Conservation (phyloP, 106 monocot species). For the Dendrobium huoshanense region DNA sequence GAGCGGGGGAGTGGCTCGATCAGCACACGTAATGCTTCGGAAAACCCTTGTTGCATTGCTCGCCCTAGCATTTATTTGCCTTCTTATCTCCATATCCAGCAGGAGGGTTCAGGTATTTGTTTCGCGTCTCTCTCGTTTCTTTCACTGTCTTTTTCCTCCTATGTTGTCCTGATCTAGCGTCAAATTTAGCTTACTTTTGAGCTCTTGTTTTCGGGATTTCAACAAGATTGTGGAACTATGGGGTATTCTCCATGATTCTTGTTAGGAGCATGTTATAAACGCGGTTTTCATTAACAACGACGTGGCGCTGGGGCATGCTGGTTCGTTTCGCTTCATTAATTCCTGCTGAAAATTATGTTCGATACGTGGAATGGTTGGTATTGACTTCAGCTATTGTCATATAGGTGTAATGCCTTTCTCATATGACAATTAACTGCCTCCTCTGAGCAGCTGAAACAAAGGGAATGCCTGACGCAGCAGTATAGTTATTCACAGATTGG, state of each 20-base stretch:
- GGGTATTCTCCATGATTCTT: neutral
- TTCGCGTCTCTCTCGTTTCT: neutral
- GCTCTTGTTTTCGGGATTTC: neutral
- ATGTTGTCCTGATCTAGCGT: neutral
- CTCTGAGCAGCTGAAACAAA: neutral
- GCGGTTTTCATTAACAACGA: neutral
- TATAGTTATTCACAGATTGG: neutral
- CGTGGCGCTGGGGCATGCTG: neutral
- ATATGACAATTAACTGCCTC: neutral
- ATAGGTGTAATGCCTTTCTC: neutral
- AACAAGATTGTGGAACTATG: too few relatives aligned
- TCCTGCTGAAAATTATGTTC: neutral
- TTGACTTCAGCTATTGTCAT: neutral
- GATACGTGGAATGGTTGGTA: neutral
- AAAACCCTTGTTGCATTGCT: neutral
- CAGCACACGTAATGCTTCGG: neutral
- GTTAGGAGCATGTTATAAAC: neutral
- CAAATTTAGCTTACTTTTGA: neutral
- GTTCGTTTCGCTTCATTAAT: neutral
- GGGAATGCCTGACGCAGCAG: neutral
- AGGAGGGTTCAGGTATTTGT: conserved; percentile 5
- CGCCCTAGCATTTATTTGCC: neutral
- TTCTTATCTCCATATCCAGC: neutral
- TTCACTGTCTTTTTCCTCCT: too few relatives aligned
- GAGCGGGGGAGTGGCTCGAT: neutral